Evolutionary conservation across 805 yeast genomes (phyloP), one percentile per base, ranked within the genome.

Genomic region (Sungouiella thailandica): DNA sequence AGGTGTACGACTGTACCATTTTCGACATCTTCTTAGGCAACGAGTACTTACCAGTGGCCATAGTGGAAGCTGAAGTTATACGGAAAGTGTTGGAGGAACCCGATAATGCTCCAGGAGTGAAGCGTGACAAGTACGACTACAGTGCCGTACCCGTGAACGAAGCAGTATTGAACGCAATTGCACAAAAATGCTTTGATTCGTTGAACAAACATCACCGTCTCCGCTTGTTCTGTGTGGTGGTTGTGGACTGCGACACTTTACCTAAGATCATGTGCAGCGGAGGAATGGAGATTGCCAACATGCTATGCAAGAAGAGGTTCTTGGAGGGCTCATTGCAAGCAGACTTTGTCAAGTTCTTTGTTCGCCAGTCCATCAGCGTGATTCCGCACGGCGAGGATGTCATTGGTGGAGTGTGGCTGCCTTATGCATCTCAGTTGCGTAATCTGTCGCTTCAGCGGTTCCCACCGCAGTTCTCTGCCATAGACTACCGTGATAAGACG

Each of bases 211-310:
- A 57, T 23, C 97, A 93, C 52, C 74, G 74, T 38, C 79, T 93
- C 31, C 71, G 93, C 20, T 76, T 89, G 2, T 83, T 81, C 52
- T 88, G 96, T 56, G 80, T 89, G 2, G 52, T 87, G 41, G 80
- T 89, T 2, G 82, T 90, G 1, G 82, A 86, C 17, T 81, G 84
- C 16, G 85, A 85, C 37, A 70, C 88, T 0, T 64, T 93, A 17
- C 96, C 98, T 3, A 75, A 95, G 51, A 81, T 94, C 20, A 67
- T 78, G 50, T 67, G 93, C 46, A 78, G 85, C 56, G 96, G 96
- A 15, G 81, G 96, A 7, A 69, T 86, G 14, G 97, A 93, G 47
- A 83, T 93, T 42, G 97, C 97, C 1, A 93, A 89, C 47, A 85
- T 79, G 83, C 72, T 79, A 49, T 87, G 84, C 59, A 85, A 80